Conservation (phyloP, 108 stramenopile genomes). For the Skeletonema grethae region DNA sequence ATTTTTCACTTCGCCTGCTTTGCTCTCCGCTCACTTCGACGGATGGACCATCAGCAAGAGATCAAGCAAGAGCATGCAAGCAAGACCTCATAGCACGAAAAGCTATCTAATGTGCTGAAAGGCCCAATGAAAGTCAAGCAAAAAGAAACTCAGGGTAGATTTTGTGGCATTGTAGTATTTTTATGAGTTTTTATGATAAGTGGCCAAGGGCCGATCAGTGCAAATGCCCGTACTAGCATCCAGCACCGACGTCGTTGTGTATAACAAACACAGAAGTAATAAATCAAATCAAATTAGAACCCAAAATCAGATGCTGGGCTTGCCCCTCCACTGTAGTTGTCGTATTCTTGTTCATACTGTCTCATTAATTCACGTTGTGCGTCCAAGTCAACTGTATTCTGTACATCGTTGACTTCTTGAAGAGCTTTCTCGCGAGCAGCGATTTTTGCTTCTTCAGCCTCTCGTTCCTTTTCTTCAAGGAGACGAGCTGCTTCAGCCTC, state of each 20-base stretch:
- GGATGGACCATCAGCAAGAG: no score
- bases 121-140: no score
- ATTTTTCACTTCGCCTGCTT: no score
- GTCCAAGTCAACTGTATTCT: conserved; percentile 88
- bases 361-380: conserved; percentile 85
- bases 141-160: background rate
- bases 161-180: background rate
- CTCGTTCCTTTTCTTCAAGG: conserved; percentile 66
- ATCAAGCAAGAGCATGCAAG: no score
- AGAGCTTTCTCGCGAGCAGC: conserved; percentile 78
- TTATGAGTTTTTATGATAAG: conserved; percentile 8
- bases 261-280: conserved; percentile 22
- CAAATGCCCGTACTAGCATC: conserved; percentile 23
- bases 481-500: conserved; percentile 74
- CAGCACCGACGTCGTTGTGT: conserved; percentile 1
- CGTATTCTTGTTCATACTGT: conserved; percentile 81
- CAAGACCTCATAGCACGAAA: no score
- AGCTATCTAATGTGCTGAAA: no score
- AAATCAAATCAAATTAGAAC: conserved; percentile 51
- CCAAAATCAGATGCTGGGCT: conserved; percentile 92
- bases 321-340: conserved; percentile 70
- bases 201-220: conserved; percentile 8
- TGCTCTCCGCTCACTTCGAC: background rate
- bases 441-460: conserved; percentile 66
- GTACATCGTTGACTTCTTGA: conserved; percentile 66